These are phyloP conservation scores for Balansia obtecta DNA, from an alignment of 2,329 filamentous ascomycete genomes.

Conservation along the genomic window DNA sequence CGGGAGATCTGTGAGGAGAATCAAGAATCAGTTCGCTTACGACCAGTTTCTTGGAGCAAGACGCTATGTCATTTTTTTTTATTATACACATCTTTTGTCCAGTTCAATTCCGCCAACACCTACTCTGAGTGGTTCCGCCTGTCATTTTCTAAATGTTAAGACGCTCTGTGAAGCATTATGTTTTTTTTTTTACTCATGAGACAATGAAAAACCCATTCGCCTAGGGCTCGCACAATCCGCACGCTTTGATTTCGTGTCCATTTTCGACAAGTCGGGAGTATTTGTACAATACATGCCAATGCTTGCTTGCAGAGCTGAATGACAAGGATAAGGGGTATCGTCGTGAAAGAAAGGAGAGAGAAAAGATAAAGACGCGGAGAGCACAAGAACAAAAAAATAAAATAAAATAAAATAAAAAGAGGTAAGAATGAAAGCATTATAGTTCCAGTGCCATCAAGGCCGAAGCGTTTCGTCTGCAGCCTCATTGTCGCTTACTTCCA, in stretches of 20 bases:
- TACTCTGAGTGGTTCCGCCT: background rate
- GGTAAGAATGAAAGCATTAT: background rate
- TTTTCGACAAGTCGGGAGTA: background rate
- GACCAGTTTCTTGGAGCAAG: too few species aligned
- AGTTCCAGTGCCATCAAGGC: constrained; percentile 12
- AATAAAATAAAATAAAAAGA: background rate
- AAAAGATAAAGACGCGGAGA: background rate
- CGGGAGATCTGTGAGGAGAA: too few species aligned
- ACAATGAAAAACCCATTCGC: background rate
- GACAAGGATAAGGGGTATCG: constrained; percentile 2
- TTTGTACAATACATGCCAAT: background rate
- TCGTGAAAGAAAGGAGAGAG: background rate
- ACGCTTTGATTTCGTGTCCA: background rate
- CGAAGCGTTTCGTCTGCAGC: constrained; percentile 24
- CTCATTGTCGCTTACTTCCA: constrained; percentile 20
- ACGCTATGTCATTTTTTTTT: too few species aligned
- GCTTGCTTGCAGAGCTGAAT: background rate
- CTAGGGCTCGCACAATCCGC: background rate
- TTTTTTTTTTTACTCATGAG: constrained; percentile 2
- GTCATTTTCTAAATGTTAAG: background rate
- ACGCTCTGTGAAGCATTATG: constrained; percentile 2
- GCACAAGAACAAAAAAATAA: background rate
- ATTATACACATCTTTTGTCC: too few species aligned
- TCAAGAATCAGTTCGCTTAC: too few species aligned
- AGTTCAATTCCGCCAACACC: background rate